Evolutionary conservation across 495 filamentous ascomycete genomes (phyloP), one percentile per base, ranked within the genome.

Genomic region (Talaromyces wortmannii): DNA sequence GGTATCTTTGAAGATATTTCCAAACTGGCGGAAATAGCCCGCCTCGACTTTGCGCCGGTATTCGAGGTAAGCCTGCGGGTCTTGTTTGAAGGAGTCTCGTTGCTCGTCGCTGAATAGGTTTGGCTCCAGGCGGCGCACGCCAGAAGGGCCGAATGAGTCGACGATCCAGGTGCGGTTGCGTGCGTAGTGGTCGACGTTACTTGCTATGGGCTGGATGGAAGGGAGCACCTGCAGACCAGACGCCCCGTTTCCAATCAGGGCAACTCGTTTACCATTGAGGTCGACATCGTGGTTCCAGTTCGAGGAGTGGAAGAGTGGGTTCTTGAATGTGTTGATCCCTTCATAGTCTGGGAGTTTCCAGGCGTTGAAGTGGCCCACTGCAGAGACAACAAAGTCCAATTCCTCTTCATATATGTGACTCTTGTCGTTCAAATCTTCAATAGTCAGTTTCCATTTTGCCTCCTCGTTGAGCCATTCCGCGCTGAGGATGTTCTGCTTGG

Each of bases 131-230:
- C 70, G 68, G 17, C 70, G 67, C 15, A 73, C 65, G 12, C 74
- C 67, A 0, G 57, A 50, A 23, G 74, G 68, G 56, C 68, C 70
- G 55, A 74, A 72, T 11, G 83, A 79, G 32, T 79, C 76, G 0
- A 84, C 78, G n/a, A 90, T 82, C 86, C 86, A 89, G 1, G 85
- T 87, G 31, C 71, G 77, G 57, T 81, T 84, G 16, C 87, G 78
- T 6, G 80, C 82, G 51, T 87, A 89, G 65, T 86, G 79, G 58
- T 83, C 82, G 47, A 74, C 80, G 76, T 83, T 61, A 63, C 72
- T 59, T 60, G 82, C 69, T 59, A 81, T 53, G 65, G 81, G 74
- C 72, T 87, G 71, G n/a, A 84, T 67, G 4, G 73, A 76, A 0
- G 81, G 76, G 6, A 83, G 66, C 1, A 84, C 64, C 55, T 84